These are phyloP conservation scores for Suillus spraguei DNA, from an alignment of 768 basidiomycete genomes.

Conservation along the genomic window DNA sequence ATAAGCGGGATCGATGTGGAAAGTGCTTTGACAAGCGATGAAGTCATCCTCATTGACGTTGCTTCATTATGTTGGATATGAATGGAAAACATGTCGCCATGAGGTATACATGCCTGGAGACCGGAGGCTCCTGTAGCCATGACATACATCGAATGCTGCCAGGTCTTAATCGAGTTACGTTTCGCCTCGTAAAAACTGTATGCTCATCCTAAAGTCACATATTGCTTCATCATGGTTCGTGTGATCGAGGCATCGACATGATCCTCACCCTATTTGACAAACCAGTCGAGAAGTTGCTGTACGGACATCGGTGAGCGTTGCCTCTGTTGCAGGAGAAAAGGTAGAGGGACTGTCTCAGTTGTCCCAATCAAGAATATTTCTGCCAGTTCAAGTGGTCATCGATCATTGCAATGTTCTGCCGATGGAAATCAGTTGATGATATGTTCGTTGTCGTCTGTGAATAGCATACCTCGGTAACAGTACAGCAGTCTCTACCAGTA, in stretches of 20 bases:
- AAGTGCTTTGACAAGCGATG: too few relatives aligned
- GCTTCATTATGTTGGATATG: too few relatives aligned
- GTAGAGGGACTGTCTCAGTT: slow-evolving; percentile 52
- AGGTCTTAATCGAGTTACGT: slow-evolving; percentile 52
- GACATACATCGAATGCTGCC: slow-evolving; percentile 40
- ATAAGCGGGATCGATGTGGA: too few relatives aligned
- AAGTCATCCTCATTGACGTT: too few relatives aligned
- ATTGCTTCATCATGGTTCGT: background rate
- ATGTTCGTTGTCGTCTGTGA: background rate
- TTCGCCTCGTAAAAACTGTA: slow-evolving; percentile 43
- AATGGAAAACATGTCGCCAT: too few relatives aligned
- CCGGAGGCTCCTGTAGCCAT: slow-evolving; percentile 31
- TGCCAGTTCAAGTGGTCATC: slow-evolving; percentile 54
- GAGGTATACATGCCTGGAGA: slow-evolving; percentile 38
- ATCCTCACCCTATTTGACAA: slow-evolving; percentile 7
- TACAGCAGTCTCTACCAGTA: slow-evolving; percentile 60
- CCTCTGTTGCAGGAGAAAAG: slow-evolving; percentile 27
- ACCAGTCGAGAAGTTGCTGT: slow-evolving; percentile 42
- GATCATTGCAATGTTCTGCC: slow-evolving; percentile 45
- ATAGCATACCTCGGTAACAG: slow-evolving; percentile 54
- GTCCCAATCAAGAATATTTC: slow-evolving; percentile 53
- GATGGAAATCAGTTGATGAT: slow-evolving; percentile 2
- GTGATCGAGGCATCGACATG: background rate
- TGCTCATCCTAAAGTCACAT: slow-evolving; percentile 18
- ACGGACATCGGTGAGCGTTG: slow-evolving; percentile 24